Evolutionary conservation across 2,329 filamentous ascomycete genomes (phyloP), one percentile per base, ranked within the genome.

Genomic region (Fusarium brachygibbosum): DNA sequence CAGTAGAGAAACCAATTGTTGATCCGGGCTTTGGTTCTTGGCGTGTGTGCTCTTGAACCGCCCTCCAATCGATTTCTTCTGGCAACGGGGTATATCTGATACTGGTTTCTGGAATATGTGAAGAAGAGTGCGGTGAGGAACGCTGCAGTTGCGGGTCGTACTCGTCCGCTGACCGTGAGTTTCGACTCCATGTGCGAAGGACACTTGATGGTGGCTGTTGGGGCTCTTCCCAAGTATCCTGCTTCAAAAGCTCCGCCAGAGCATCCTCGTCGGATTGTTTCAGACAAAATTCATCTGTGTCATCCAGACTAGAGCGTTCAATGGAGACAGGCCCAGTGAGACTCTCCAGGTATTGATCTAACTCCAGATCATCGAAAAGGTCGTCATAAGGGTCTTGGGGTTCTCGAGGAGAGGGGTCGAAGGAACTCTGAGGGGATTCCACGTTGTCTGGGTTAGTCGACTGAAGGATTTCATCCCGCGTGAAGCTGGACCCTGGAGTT

Each of bases 21-120:
- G 58, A 63, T 34, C 21, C 46, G 17, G n/a, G 16, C 11, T 64
- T 62, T 25, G 41, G 41, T 16, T 35, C 32, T 35, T 56, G 48
- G 25, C 63, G 42, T 35, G 51, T 38, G 41, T 69, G 52, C 35
- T 68, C 53, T 37, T 62, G 55, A 21, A 83, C 72, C 6, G 66
- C 49, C 40, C 78, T 70, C 83, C 82, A 84, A 59, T 83, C 81
- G 16, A 83, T 72, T 5, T 81, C 79, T 14, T 81, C 75, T 28
- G 79, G 76, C 10, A 83, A 68, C 11, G 40, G 62, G 12, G 48
- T 25, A 21, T 74, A 55, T 19, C 46, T 35, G 29, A 38, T 55
- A 13, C 14, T 57, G 23, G n/a, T 29, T 19, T 49, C 60, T 38
- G 12, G 29, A 16, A 44, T 44, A 19, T 46, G 38, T 17, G 46